A percentile compares a stretch with the other conserved stretches of the same genome.
These are phyloP conservation scores for Cinnamomum micranthum DNA, from an alignment of 164 flowering plant genomes.

Conservation along the genomic window DNA sequence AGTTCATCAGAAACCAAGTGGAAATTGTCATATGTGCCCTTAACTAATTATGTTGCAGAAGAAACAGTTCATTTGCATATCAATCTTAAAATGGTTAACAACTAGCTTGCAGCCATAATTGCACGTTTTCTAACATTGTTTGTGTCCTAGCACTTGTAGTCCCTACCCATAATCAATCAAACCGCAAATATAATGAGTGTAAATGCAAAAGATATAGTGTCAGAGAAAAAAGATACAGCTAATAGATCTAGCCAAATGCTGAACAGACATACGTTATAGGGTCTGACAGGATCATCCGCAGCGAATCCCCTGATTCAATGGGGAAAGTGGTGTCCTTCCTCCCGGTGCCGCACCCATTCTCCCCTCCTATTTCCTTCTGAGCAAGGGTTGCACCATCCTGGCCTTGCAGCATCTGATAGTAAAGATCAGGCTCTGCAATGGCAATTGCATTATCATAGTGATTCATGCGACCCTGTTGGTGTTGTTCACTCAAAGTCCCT, in stretches of 20 bases:
- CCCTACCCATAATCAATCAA: not conserved
- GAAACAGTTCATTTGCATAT: not conserved
- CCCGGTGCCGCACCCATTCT: slow-evolving; percentile 67
- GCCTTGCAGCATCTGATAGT: slow-evolving; percentile 54
- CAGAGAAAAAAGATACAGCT: not conserved
- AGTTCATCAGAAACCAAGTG: not conserved
- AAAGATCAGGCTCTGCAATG: slow-evolving; percentile 45
- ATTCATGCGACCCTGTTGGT: slow-evolving; percentile 30
- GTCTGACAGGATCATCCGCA: slow-evolving; percentile 72
- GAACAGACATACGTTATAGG: slow-evolving; percentile 68
- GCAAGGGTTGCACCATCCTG: slow-evolving; percentile 36
- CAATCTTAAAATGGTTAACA: not conserved
- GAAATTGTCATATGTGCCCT: not conserved
- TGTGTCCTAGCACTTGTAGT: not conserved
- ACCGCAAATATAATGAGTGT: not conserved
- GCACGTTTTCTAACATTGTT: not conserved
- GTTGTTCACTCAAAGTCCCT: slow-evolving; percentile 28
- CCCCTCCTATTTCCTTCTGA: slow-evolving; percentile 51
- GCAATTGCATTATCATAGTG: slow-evolving; percentile 45
- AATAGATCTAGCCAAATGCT: not conserved
- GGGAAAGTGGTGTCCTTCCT: slow-evolving; percentile 49
- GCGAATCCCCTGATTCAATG: slow-evolving; percentile 59
- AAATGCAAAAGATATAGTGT: not conserved
- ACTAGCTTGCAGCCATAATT: not conserved
- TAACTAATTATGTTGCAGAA: not conserved